These are phyloP conservation scores for Suillus sp. DNA, from an alignment of 768 basidiomycete genomes.

Conservation along the genomic window DNA sequence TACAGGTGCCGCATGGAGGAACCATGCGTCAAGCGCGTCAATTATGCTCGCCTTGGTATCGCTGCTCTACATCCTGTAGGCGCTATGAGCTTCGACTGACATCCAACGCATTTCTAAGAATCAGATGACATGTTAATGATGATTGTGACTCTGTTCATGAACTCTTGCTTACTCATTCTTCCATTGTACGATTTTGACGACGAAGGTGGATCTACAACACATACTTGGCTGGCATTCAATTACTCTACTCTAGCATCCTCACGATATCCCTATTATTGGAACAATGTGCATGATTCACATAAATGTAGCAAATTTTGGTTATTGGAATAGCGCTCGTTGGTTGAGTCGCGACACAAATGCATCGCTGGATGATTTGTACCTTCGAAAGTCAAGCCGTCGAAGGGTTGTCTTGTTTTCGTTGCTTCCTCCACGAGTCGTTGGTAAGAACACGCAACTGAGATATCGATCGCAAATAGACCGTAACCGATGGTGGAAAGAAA, in stretches of 20 bases:
- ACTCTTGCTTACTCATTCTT: slow-evolving; percentile 13
- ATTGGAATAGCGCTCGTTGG: neutral
- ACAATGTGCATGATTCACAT: slow-evolving; percentile 5
- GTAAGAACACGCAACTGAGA: neutral
- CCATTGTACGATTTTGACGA: slow-evolving; percentile 16
- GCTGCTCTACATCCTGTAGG: slow-evolving; percentile 24
- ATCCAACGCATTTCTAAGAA: slow-evolving; percentile 12
- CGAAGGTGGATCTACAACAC: slow-evolving; percentile 10
- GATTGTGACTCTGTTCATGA: slow-evolving; percentile 22
- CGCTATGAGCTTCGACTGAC: slow-evolving; percentile 15
- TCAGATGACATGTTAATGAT: neutral
- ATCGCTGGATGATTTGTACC: neutral
- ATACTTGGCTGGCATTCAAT: slow-evolving; percentile 10
- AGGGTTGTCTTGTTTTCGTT: neutral
- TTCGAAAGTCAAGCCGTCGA: neutral
- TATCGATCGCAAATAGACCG: neutral
- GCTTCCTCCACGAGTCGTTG: neutral
- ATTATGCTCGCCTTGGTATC: slow-evolving; percentile 22
- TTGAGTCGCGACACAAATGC: neutral
- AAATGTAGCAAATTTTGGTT: neutral
- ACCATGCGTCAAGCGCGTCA: slow-evolving; percentile 20
- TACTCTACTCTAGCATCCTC: neutral
- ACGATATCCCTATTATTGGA: slow-evolving; percentile 3
- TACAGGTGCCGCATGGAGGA: slow-evolving; percentile 27
- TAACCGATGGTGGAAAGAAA: neutral